Percentiles rank a stretch among this genome's conserved stretches.
These are phyloP conservation scores for Calonectria honghensis DNA, from an alignment of 2,329 filamentous ascomycete species.

Conservation along the genomic window DNA sequence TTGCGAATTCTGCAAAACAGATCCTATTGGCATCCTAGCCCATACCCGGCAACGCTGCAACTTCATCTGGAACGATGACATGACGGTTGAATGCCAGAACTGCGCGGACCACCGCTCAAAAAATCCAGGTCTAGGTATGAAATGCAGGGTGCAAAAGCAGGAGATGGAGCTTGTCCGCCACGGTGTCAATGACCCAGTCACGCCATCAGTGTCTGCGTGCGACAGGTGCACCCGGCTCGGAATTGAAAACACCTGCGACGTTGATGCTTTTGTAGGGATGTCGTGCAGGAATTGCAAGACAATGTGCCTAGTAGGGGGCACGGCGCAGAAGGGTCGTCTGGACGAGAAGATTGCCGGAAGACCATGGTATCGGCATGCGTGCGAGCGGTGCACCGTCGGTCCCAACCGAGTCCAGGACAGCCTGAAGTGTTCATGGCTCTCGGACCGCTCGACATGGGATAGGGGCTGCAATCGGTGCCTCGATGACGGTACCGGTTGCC, in stretches of 20 bases:
- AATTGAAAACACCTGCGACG: slow-evolving; percentile 36
- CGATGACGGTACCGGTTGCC: slow-evolving; percentile 32
- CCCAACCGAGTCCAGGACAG: background rate
- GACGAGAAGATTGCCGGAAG: background rate
- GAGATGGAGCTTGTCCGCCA: slow-evolving; percentile 42
- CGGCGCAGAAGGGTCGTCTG: background rate
- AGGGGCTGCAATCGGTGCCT: slow-evolving; percentile 35
- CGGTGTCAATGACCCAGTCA: slow-evolving; percentile 33
- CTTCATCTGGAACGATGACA: slow-evolving; percentile 13
- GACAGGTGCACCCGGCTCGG: background rate
- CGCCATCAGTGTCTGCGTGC: slow-evolving; percentile 30
- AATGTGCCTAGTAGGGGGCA: background rate
- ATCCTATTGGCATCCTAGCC: slow-evolving; percentile 33
- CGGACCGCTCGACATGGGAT: slow-evolving; percentile 39
- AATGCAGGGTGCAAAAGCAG: slow-evolving; percentile 28
- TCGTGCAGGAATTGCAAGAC: slow-evolving; percentile 41
- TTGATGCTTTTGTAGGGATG: slow-evolving; percentile 43
- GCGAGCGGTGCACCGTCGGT: slow-evolving; percentile 42
- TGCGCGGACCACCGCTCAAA: slow-evolving; percentile 46
- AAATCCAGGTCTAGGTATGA: background rate
- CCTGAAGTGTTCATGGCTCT: slow-evolving; percentile 43
- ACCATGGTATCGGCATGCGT: slow-evolving; percentile 48
- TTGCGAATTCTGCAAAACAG: slow-evolving; percentile 45
- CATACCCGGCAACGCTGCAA: slow-evolving; percentile 15
- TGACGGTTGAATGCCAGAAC: slow-evolving; percentile 42